Evolutionary conservation across 805 yeast species (phyloP).

Genomic region (Kluyveromyces nonfermentans): DNA sequence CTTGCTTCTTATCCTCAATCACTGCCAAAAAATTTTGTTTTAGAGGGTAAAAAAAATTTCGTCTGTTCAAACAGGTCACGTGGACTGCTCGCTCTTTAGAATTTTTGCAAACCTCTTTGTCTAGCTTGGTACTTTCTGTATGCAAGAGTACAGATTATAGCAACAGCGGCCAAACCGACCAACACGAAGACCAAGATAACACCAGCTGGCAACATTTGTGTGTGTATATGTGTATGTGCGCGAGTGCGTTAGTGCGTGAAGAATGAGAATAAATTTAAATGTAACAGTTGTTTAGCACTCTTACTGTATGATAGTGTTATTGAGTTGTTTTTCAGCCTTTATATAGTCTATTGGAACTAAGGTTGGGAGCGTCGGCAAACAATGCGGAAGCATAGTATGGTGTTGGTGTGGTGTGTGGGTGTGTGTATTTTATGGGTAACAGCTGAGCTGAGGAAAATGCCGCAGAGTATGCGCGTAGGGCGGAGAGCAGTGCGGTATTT

Average conservation of each 20-base stretch:
- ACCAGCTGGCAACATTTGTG: slow-evolving; percentile 57
- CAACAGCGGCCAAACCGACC: slow-evolving; percentile 28
- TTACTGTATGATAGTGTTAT: no score
- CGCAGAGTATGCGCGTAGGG: neutral
- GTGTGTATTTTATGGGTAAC: no score
- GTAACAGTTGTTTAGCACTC: no score
- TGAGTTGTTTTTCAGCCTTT: neutral
- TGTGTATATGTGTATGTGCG: slow-evolving; percentile 2
- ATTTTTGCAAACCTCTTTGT: slow-evolving; percentile 32
- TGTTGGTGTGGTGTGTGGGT: no score
- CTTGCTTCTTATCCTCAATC: neutral
- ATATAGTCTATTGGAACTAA: neutral
- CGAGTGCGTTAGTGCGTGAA: slow-evolving; percentile 4
- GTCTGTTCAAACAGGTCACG: neutral
- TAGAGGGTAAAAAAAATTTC: neutral
- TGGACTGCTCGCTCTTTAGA: slow-evolving; percentile 13
- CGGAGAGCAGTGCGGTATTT: neutral
- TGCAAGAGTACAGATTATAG: slow-evolving; percentile 21
- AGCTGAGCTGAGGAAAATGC: neutral
- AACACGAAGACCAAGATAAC: slow-evolving; percentile 57
- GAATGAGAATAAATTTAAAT: no score
- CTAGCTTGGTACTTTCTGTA: slow-evolving; percentile 30
- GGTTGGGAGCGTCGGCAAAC: no score
- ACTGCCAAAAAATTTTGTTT: neutral
- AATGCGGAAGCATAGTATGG: no score